Evolutionary conservation across 164 flowering plant genomes (phyloP).

Genomic region (Stephania japonica): DNA sequence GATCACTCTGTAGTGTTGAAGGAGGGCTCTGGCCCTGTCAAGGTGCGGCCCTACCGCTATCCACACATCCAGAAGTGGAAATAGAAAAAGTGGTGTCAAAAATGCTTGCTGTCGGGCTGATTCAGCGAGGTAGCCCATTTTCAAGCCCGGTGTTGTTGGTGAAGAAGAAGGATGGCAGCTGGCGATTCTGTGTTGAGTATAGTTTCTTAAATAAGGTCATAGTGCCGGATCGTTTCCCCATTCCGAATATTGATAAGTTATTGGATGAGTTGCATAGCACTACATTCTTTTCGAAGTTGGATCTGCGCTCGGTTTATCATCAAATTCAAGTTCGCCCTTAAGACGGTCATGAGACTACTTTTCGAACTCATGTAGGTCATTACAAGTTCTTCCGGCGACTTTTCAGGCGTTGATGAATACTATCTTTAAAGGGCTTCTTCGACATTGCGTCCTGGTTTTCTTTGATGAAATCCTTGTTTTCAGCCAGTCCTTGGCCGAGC

Average conservation of each 20-base stretch:
- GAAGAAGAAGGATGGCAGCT: not conserved
- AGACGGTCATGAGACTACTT: not conserved
- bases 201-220: not conserved
- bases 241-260: not conserved
- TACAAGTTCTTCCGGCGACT: not conserved
- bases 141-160: not conserved
- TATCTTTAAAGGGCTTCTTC: not conserved
- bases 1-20: too few relatives aligned
- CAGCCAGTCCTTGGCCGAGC: not conserved
- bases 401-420: not conserved
- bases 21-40: too few relatives aligned
- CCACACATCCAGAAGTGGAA: not conserved
- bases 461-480: not conserved
- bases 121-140: not conserved
- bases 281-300: not conserved
- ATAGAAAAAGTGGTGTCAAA: not conserved
- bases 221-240: not conserved
- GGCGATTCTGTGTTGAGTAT: slow-evolving; percentile 1
- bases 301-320: slow-evolving; percentile 2
- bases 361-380: not conserved
- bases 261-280: not conserved
- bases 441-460: not conserved
- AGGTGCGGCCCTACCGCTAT: not conserved
- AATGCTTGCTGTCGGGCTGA: not conserved
- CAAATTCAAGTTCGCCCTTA: not conserved